Conservation (phyloP, 257 asterid species). For the Capsicum pubescens region DNA sequence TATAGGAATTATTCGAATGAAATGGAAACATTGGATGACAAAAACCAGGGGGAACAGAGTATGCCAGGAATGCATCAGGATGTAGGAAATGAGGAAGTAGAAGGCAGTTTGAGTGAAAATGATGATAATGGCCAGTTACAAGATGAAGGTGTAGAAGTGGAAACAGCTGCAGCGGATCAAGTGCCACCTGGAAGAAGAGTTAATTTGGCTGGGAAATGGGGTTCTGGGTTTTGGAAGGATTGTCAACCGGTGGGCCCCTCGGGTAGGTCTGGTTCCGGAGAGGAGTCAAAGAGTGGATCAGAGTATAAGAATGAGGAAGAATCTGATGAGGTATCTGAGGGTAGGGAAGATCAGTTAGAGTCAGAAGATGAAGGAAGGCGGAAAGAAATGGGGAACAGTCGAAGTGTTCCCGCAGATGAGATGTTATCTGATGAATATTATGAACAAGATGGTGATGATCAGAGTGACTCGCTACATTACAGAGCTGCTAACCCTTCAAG, state of each 20-base stretch:
- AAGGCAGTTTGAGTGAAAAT: slow-evolving; percentile 52
- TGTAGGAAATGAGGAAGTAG: slow-evolving; percentile 57
- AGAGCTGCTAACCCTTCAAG: slow-evolving; percentile 56
- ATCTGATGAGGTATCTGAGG: slow-evolving; percentile 78
- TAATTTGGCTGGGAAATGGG: slow-evolving; percentile 68
- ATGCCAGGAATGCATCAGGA: slow-evolving; percentile 37
- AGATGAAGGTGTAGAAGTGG: slow-evolving; percentile 51
- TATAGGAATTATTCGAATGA: slow-evolving; percentile 60
- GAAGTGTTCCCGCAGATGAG: slow-evolving; percentile 77
- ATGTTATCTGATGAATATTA: slow-evolving; percentile 98
- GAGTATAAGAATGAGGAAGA: slow-evolving; percentile 72
- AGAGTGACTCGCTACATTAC: slow-evolving; percentile 65
- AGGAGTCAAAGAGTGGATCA: slow-evolving; percentile 89
- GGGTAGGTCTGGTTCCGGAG: slow-evolving; percentile 75
- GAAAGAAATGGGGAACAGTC: slow-evolving; percentile 60
- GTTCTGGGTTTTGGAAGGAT: slow-evolving; percentile 90
- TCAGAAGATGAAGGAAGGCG: slow-evolving; percentile 59
- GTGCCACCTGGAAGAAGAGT: slow-evolving; percentile 50
- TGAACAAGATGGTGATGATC: slow-evolving; percentile 95
- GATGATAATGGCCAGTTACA: slow-evolving; percentile 36
- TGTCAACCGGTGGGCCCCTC: slow-evolving; percentile 55
- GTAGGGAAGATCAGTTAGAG: slow-evolving; percentile 60
- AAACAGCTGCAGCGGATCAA: slow-evolving; percentile 39
- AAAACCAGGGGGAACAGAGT: slow-evolving; percentile 49
- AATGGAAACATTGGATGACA: slow-evolving; percentile 56